A percentile compares a stretch with the other conserved stretches of the same genome.
These are phyloP conservation scores for Cadophora malorum DNA, from an alignment of 2,329 filamentous ascomycete species.

Conservation along the genomic window DNA sequence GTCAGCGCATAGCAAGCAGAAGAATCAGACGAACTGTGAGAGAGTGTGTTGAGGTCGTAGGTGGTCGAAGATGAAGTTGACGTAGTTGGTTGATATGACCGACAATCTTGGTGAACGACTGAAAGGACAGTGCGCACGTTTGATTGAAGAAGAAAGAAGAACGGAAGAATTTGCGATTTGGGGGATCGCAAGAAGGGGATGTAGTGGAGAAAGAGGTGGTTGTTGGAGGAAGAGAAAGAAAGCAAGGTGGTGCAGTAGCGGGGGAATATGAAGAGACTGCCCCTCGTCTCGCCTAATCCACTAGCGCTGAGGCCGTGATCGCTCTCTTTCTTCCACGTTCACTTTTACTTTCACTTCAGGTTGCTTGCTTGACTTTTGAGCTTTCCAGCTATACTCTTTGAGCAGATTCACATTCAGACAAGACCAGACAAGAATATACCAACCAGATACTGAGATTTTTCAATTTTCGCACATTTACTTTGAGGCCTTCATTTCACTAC, in stretches of 20 bases:
- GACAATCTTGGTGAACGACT: constrained; percentile 39
- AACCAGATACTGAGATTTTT: background rate
- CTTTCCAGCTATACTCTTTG: background rate
- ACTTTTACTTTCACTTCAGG: background rate
- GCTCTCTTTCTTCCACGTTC: background rate
- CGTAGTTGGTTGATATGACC: constrained; percentile 30
- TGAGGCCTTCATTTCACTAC: constrained; percentile 4
- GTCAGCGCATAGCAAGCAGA: constrained; percentile 45
- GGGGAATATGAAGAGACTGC: constrained; percentile 35
- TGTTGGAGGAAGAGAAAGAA: constrained; percentile 33
- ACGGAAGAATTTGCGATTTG: constrained; percentile 15
- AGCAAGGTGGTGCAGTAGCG: constrained; percentile 31
- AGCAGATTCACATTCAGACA: background rate
- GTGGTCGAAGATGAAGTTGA: constrained; percentile 15
- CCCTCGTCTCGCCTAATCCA: constrained; percentile 32
- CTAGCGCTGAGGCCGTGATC: constrained; percentile 22
- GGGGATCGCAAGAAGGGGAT: constrained; percentile 31
- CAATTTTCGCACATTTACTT: background rate
- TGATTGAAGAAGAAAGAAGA: constrained; percentile 25
- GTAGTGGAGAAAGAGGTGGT: constrained; percentile 31
- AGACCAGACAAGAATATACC: background rate
- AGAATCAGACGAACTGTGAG: constrained; percentile 47
- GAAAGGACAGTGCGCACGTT: constrained; percentile 45
- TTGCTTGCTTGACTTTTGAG: background rate
- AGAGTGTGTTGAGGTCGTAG: constrained; percentile 28